phyloP scores from a whole-genome alignment of 192 early-diverging fungal genomes.

The Coemansia sp. region DNA sequence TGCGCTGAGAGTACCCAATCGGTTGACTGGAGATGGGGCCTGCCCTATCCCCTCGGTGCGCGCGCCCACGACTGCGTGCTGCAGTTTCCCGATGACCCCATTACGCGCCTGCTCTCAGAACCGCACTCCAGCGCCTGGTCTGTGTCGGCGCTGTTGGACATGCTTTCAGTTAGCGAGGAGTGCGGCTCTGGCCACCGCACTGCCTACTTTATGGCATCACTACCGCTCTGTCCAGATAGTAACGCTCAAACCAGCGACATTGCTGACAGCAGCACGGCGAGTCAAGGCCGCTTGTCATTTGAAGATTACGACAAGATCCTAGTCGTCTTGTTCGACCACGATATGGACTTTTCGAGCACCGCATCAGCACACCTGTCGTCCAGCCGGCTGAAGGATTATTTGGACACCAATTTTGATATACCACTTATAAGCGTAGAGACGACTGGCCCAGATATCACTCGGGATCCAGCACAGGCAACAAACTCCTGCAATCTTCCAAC shows the following conservation, averaged over 20 bases:
- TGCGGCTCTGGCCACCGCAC: conserved; percentile 69
- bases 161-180: conserved; percentile 72
- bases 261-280: conserved; percentile 8
- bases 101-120: conserved; percentile 46
- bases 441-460: conserved; percentile 12
- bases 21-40: conserved; percentile 44
- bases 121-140: conserved; percentile 37
- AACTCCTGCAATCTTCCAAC: not conserved
- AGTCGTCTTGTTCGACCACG: conserved; percentile 31
- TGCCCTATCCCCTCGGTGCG: conserved; percentile 22
- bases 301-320: conserved; percentile 41
- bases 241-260: not conserved
- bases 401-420: conserved; percentile 18
- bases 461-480: not conserved
- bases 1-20: not conserved
- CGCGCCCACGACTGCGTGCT: conserved; percentile 45
- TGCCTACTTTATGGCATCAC: conserved; percentile 60
- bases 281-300: conserved; percentile 27
- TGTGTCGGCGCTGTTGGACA: conserved; percentile 64
- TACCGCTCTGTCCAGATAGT: conserved; percentile 15
- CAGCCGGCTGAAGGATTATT: conserved; percentile 16
- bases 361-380: conserved; percentile 23
- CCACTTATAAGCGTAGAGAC: conserved; percentile 10
- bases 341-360: conserved; percentile 45
- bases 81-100: conserved; percentile 56